phyloP scores from a whole-genome alignment of 805 yeast species.

The Lipomyces chichibuensis region DNA sequence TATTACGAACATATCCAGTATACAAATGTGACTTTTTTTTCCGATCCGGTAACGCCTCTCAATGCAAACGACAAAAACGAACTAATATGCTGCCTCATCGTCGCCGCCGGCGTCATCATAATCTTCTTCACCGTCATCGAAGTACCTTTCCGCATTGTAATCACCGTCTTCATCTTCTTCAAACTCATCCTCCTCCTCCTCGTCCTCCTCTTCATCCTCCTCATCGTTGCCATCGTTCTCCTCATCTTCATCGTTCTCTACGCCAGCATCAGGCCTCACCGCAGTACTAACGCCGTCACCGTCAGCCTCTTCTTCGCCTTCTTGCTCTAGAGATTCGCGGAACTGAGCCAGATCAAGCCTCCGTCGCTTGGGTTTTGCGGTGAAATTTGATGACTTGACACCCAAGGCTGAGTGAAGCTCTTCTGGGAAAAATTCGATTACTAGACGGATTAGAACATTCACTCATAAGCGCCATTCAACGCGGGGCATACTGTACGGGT shows the following conservation, averaged over 20 bases:
- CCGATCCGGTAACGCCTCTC: conserved; percentile 5
- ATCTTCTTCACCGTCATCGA: conserved; percentile 39
- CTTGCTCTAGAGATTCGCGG: conserved; percentile 17
- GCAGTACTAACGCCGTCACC: conserved; percentile 7
- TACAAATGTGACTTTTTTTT: not conserved
- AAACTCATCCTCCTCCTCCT: conserved; percentile 38
- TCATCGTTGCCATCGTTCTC: not conserved
- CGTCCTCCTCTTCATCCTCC: conserved; percentile 20
- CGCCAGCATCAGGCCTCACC: conserved; percentile 9
- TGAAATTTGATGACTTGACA: conserved; percentile 6
- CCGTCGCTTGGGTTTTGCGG: conserved; percentile 15
- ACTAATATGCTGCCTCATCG: conserved; percentile 39
- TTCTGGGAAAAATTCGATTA: conserved; percentile 31
- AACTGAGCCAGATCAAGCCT: conserved; percentile 25
- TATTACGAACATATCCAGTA: not conserved
- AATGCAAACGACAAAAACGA: not conserved
- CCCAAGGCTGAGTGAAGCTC: conserved; percentile 35
- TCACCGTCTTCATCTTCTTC: conserved; percentile 41
- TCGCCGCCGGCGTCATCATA: conserved; percentile 38
- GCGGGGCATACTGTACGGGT: conserved; percentile 31
- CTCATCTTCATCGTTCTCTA: conserved; percentile 22
- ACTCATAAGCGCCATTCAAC: not conserved
- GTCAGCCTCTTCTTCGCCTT: conserved; percentile 24
- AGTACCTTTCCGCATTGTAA: conserved; percentile 38
- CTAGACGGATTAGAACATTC: conserved; percentile 6